A percentile compares a stretch with the other conserved stretches of the same genome.
Conservation (phyloP, 2,329 filamentous ascomycete genomes). For the Xylaria sp. region DNA sequence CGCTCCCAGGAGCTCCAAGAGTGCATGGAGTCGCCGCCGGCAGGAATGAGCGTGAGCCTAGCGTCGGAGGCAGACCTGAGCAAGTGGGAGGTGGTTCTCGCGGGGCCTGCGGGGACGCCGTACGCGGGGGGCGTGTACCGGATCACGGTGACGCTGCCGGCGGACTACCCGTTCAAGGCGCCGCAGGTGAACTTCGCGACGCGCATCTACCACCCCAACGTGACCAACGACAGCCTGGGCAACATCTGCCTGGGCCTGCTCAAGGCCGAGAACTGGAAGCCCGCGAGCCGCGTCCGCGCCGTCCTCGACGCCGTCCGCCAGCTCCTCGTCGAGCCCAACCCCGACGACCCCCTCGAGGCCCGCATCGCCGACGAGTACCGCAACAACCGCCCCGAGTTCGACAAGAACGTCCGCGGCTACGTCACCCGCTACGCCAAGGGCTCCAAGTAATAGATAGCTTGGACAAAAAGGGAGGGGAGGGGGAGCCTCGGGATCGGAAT, state of each 20-base stretch:
- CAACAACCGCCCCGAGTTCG: conserved; percentile 73
- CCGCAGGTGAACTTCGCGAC: conserved; percentile 83
- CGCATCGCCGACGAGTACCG: conserved; percentile 87
- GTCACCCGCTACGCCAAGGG: conserved; percentile 75
- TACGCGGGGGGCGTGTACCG: conserved; percentile 77
- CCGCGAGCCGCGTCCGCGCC: conserved; percentile 76
- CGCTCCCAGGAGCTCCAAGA: conserved; percentile 68
- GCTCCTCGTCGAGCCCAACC: conserved; percentile 82
- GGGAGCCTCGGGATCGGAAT: too few species aligned
- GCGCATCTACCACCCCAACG: conserved; percentile 95
- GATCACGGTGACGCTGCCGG: conserved; percentile 76
- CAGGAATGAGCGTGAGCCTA: conserved; percentile 59
- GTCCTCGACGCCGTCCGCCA: conserved; percentile 81
- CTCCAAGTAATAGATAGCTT: not conserved
- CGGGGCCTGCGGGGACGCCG: conserved; percentile 56
- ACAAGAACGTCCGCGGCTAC: conserved; percentile 79
- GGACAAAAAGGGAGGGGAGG: not conserved
- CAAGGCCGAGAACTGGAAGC: conserved; percentile 91
- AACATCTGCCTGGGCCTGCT: conserved; percentile 87
- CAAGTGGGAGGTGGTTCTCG: conserved; percentile 62
- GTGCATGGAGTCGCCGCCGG: conserved; percentile 58
- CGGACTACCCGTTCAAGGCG: conserved; percentile 90
- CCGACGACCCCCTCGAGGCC: conserved; percentile 88
- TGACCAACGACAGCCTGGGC: conserved; percentile 86
- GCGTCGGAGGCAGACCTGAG: conserved; percentile 60